phyloP scores from a whole-genome alignment of 148 eudicot species.

The Fagopyrum homotropicum region DNA sequence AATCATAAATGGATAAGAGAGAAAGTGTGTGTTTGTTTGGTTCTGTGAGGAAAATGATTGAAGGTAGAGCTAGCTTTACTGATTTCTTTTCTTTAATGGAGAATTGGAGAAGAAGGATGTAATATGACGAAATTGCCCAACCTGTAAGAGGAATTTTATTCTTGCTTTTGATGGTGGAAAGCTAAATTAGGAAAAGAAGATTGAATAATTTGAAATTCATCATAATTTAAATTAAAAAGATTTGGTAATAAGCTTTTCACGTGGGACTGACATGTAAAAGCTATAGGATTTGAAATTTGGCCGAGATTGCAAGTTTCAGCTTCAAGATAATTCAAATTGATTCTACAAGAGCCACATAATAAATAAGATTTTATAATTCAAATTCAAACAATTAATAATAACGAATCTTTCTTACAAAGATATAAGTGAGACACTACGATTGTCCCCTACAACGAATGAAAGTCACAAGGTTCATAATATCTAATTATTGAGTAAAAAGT shows the following conservation, averaged over 20 bases:
- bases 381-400: no score
- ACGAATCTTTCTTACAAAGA: no score
- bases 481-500: no score
- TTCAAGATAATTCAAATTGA: background rate
- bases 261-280: background rate
- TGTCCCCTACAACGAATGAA: no score
- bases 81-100: background rate
- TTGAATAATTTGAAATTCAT: constrained; percentile 8
- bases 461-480: no score
- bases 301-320: background rate
- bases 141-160: constrained; percentile 6
- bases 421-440: no score
- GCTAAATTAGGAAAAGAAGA: constrained; percentile 5
- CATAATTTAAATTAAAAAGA: background rate
- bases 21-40: constrained; percentile 5
- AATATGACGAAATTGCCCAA: background rate
- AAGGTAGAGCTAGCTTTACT: background rate
- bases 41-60: background rate
- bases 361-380: no score
- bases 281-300: background rate
- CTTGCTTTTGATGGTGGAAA: constrained; percentile 29
- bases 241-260: constrained; percentile 3
- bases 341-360: background rate
- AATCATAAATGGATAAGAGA: background rate
- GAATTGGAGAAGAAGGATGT: background rate